phyloP scores from a whole-genome alignment of 2,329 filamentous ascomycete genomes.

The Ceratocystiopsis sp. region DNA sequence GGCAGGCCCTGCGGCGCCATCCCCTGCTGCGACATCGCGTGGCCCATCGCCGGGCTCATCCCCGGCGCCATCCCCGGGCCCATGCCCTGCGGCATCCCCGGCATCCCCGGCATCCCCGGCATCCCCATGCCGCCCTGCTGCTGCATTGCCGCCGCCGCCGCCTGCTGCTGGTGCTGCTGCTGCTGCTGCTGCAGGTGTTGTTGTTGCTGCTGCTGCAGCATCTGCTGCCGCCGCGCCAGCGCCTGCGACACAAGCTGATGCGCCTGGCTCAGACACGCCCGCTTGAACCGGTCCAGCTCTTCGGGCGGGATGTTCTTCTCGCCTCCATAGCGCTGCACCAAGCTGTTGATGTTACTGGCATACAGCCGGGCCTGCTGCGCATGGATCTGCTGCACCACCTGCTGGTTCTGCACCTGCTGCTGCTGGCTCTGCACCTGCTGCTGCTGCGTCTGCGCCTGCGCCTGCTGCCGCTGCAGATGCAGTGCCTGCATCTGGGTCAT shows the following conservation, averaged over 20 bases:
- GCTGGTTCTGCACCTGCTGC: slow-evolving; percentile 13
- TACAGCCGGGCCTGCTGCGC: slow-evolving; percentile 19
- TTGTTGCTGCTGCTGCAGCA: slow-evolving; percentile 5
- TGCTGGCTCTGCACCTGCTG: slow-evolving; percentile 12
- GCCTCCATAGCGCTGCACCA: slow-evolving; percentile 23
- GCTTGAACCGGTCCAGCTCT: slow-evolving; percentile 26
- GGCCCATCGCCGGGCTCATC: slow-evolving; percentile 3
- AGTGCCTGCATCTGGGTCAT: slow-evolving; percentile 13
- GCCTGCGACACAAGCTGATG: neutral
- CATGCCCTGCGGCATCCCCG: slow-evolving; percentile 4
- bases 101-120: slow-evolving; percentile 1
- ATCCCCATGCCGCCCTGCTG: slow-evolving; percentile 1
- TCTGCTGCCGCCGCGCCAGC: slow-evolving; percentile 13
- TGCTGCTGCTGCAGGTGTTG: slow-evolving; percentile 10
- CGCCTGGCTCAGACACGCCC: slow-evolving; percentile 17
- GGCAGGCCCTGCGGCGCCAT: neutral
- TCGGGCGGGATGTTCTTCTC: slow-evolving; percentile 30
- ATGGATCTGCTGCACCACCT: slow-evolving; percentile 5
- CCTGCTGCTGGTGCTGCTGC: slow-evolving; percentile 21
- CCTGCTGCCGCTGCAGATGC: slow-evolving; percentile 12
- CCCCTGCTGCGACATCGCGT: neutral
- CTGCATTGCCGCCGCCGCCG: slow-evolving; percentile 13
- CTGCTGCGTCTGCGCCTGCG: slow-evolving; percentile 13
- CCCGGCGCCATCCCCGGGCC: slow-evolving; percentile 6
- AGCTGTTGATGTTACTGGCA: slow-evolving; percentile 18